Conservation (phyloP, 305 asterid species). For the Fraxinus velutina region DNA sequence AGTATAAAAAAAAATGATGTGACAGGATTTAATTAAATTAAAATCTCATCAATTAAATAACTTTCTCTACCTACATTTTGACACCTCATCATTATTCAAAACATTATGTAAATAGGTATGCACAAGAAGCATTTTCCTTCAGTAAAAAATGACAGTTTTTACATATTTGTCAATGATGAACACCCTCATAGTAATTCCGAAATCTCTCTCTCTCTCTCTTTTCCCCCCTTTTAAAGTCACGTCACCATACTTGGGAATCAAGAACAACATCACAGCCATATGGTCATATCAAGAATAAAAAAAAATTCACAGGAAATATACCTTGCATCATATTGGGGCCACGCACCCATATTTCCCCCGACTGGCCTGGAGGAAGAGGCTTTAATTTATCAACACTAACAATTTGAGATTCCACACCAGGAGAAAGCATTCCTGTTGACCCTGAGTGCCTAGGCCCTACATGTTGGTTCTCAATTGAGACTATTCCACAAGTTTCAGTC, state of each 20-base stretch:
- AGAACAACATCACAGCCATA: not conserved
- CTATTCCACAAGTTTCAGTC: slow-evolving; percentile 90
- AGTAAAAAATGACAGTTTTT: not conserved
- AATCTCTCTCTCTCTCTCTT: not conserved
- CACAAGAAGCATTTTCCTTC: not conserved
- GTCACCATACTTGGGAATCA: not conserved
- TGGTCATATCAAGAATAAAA: not conserved
- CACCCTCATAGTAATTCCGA: not conserved
- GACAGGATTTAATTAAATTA: too few species aligned
- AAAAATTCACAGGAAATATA: slow-evolving; percentile 17
- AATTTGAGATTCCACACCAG: slow-evolving; percentile 78
- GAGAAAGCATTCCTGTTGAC: slow-evolving; percentile 63
- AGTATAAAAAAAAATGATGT: too few species aligned
- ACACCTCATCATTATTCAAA: not conserved
- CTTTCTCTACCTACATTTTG: not conserved
- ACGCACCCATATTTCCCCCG: slow-evolving; percentile 91
- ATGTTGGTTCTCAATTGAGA: slow-evolving; percentile 53
- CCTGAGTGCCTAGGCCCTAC: slow-evolving; percentile 74
- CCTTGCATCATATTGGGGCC: slow-evolving; percentile 94
- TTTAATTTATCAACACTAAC: slow-evolving; percentile 56
- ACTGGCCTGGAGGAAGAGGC: slow-evolving; percentile 79
- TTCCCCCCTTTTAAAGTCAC: not conserved
- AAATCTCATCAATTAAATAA: not conserved
- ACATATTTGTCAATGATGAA: not conserved
- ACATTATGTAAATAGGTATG: not conserved